A percentile compares a stretch with the other conserved stretches of the same genome.
phyloP scores from a whole-genome alignment of 345 rosid species.

The Hypericum androsaemum region DNA sequence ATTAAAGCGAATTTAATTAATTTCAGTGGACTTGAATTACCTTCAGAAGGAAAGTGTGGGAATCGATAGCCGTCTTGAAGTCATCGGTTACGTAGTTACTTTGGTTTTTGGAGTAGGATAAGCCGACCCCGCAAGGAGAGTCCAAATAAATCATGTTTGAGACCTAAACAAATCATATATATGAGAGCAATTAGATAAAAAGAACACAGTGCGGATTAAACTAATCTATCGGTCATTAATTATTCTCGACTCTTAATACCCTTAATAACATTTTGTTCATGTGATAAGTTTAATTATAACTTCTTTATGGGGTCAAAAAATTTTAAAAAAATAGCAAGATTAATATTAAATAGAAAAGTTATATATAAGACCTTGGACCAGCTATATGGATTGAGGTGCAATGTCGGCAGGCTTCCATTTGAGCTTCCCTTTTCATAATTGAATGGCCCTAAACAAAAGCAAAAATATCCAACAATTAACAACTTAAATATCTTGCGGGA shows the following conservation, averaged over 20 bases:
- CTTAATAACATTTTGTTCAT: too few relatives aligned
- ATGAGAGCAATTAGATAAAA: too few relatives aligned
- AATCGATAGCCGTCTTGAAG: slow-evolving; percentile 32
- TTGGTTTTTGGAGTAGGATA: slow-evolving; percentile 32
- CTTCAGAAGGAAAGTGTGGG: slow-evolving; percentile 44
- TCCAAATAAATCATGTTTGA: slow-evolving; percentile 52
- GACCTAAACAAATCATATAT: slow-evolving; percentile 20
- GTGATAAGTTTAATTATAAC: too few relatives aligned
- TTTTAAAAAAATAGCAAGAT: neutral
- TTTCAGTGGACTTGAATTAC: slow-evolving; percentile 12
- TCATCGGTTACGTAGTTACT: slow-evolving; percentile 32
- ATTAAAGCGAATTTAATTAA: too few relatives aligned
- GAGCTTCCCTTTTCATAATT: slow-evolving; percentile 13
- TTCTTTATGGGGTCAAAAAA: neutral
- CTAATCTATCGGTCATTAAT: too few relatives aligned
- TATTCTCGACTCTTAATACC: too few relatives aligned
- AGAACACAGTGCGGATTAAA: too few relatives aligned
- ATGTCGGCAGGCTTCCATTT: slow-evolving; percentile 13
- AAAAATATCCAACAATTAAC: neutral
- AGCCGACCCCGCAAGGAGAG: slow-evolving; percentile 49
- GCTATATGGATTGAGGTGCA: slow-evolving; percentile 21
- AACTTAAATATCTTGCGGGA: too few relatives aligned
- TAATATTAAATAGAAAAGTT: neutral
- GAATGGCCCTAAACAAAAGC: slow-evolving; percentile 29
- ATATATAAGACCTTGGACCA: slow-evolving; percentile 21